These are phyloP conservation scores for Tetrapisispora taiwanensis DNA, from an alignment of 805 yeast species.

Conservation along the genomic window DNA sequence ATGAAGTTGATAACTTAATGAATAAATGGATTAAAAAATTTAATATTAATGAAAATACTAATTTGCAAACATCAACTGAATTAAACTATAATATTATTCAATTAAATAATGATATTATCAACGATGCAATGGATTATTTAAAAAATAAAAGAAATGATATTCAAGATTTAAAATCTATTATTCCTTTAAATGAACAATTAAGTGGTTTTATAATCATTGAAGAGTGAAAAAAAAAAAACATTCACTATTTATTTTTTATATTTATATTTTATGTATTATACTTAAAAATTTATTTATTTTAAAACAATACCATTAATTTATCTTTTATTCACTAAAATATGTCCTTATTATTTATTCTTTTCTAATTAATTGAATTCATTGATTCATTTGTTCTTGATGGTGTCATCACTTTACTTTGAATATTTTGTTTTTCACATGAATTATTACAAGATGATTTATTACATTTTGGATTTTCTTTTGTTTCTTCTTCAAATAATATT, in stretches of 20 bases:
- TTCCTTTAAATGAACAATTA: neutral
- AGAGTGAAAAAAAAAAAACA: neutral
- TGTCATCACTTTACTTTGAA: conserved; percentile 2
- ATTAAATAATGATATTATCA: neutral
- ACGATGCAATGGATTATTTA: neutral
- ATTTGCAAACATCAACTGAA: neutral
- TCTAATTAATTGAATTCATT: neutral
- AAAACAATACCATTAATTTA: too few relatives aligned
- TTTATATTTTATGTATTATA: neutral
- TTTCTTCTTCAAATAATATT: neutral
- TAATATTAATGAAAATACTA: neutral
- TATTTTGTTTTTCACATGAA: neutral
- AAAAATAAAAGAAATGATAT: neutral
- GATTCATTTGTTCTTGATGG: conserved; percentile 2
- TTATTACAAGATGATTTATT: too few relatives aligned
- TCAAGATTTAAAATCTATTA: neutral
- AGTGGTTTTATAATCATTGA: neutral
- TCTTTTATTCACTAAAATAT: neutral
- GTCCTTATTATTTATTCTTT: neutral
- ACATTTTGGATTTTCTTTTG: neutral
- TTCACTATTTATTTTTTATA: neutral
- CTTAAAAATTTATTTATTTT: too few relatives aligned
- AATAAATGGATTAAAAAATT: neutral
- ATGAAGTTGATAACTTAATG: neutral
- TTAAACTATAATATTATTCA: neutral